Evolutionary conservation across 768 basidiomycete species (phyloP).

Genomic region (Leccinum incarnatum): DNA sequence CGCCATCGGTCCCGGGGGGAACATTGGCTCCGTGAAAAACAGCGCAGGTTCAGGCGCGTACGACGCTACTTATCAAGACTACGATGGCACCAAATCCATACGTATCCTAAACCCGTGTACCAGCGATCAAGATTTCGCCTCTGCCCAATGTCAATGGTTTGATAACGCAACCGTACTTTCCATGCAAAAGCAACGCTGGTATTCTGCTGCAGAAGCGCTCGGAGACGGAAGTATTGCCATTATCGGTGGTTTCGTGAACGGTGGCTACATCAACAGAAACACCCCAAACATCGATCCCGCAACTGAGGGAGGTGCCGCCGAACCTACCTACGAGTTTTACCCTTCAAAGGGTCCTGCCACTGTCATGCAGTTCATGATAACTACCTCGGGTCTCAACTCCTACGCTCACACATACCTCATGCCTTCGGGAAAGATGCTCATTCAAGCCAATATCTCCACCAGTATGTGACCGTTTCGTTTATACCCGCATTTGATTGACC

Average conservation of each 20-base stretch:
- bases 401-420: conserved; percentile 75
- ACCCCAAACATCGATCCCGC: conserved; percentile 64
- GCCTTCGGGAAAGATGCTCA: conserved; percentile 72
- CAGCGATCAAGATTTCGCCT: conserved; percentile 43
- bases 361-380: conserved; percentile 63
- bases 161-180: conserved; percentile 60
- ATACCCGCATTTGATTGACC: not conserved
- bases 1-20: conserved; percentile 66
- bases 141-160: conserved; percentile 64
- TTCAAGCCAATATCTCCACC: conserved; percentile 68
- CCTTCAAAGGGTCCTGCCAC: conserved; percentile 55
- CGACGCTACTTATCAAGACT: conserved; percentile 73
- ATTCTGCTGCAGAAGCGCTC: conserved; percentile 70
- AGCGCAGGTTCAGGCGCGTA: conserved; percentile 47
- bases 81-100: conserved; percentile 76
- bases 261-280: conserved; percentile 79
- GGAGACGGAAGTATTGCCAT: conserved; percentile 76
- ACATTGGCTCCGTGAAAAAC: conserved; percentile 49
- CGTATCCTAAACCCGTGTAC: conserved; percentile 80
- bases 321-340: conserved; percentile 83
- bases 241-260: conserved; percentile 77
- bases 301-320: conserved; percentile 65
- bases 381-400: conserved; percentile 74
- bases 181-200: conserved; percentile 75
- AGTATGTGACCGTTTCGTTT: conserved; percentile 14